A percentile compares a stretch with the other conserved stretches of the same genome.
phyloP scores from a whole-genome alignment of 805 yeast genomes.

The Tanozyma kutaoensis region DNA sequence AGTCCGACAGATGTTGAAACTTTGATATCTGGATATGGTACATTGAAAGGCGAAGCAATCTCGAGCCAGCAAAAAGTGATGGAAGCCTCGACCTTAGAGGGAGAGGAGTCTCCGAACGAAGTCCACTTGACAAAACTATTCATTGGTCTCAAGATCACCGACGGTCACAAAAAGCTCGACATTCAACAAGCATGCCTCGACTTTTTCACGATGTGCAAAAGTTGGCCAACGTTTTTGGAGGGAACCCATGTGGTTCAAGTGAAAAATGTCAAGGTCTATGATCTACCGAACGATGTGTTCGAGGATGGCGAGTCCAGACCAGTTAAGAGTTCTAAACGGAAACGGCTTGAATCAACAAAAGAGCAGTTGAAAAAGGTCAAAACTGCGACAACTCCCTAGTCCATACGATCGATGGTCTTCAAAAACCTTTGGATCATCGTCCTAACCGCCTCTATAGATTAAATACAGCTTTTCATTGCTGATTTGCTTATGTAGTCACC shows the following conservation, averaged over 20 bases:
- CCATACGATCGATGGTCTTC: too few relatives aligned
- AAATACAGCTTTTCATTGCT: too few relatives aligned
- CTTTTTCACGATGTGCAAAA: conserved; percentile 67
- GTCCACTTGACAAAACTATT: conserved; percentile 63
- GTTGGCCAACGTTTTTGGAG: conserved; percentile 56
- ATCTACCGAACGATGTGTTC: conserved; percentile 77
- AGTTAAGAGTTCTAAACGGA: too few relatives aligned
- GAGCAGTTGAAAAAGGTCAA: too few relatives aligned
- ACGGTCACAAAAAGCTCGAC: conserved; percentile 54
- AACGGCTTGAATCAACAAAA: too few relatives aligned
- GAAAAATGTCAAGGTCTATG: conserved; percentile 63
- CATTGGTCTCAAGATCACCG: conserved; percentile 57
- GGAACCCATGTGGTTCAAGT: conserved; percentile 42
- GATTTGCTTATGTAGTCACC: too few relatives aligned
- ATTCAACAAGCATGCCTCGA: conserved; percentile 86
- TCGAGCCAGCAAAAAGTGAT: too few relatives aligned
- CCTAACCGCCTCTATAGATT: too few relatives aligned
- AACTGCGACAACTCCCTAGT: too few relatives aligned
- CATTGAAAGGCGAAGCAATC: conserved; percentile 29
- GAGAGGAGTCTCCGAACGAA: conserved; percentile 6
- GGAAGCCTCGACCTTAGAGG: not conserved
- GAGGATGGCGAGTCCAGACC: conserved; percentile 69
- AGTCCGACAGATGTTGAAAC: conserved; percentile 26
- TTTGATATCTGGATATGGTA: conserved; percentile 52
- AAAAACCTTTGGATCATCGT: too few relatives aligned